Evolutionary conservation across 192 early-diverging fungal genomes (phyloP), one percentile per base, ranked within the genome.

Genomic region (Coemansia sp.): DNA sequence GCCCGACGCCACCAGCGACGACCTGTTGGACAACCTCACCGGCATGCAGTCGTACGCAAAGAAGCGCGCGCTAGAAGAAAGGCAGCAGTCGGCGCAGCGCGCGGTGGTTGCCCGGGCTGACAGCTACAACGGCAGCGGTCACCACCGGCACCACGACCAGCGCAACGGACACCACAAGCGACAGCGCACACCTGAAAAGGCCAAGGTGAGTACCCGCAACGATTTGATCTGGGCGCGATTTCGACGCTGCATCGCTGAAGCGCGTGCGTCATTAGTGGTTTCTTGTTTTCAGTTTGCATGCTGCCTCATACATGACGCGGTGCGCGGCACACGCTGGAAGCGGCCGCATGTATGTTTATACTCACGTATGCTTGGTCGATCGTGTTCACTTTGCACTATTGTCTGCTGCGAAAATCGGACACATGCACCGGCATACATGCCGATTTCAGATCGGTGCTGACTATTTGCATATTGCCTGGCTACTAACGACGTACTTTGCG

Each of bases 51-150:
- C 64, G 46, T 62, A 67, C 19, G 58, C 58, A 15, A 61, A 58
- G 51, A 74, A 67, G 41, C 70, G 64, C 11, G 63, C 64, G n/a
- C 60, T 43, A 21, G 63, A 74, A 35, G 38, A 61, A 51, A 50
- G 32, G 21, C 55, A 67, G 50, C 32, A 67, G 34, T 17, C 55
- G 9, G 54, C 58, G 26, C 59, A 66, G 34, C 63, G 60, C 27
- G 59, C 55, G 4, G 55, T 55, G 28, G 50, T 52, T 27, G 70
- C 70, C 26, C 60, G 48, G 31, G 58, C 50, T 2, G 62, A 61
- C 29, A 60, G 58, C 50, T 48, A 61, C 26, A 35, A 32, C 35
- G 34, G 32, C 46, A 29, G 22, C 36, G 22, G 39, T 12, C 25
- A 43, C 44, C 29, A 23, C 30, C 9, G 15, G 47, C 29, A 20